phyloP scores from a whole-genome alignment of 345 rosid species.

The Murraya paniculata region DNA sequence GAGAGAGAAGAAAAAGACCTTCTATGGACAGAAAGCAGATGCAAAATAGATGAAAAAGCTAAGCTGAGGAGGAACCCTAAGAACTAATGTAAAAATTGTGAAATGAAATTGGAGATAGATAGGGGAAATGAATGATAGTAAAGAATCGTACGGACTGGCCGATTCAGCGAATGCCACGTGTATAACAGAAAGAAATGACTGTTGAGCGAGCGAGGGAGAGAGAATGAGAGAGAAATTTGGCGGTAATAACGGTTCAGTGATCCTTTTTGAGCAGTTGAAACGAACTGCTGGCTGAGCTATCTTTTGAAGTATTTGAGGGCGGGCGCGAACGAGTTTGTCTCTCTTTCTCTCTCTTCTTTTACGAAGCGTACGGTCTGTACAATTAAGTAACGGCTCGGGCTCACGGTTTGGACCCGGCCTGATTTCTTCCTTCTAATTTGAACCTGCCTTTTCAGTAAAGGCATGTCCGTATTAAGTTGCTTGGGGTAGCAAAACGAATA shows the following conservation, averaged over 20 bases:
- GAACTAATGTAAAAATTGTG: background rate
- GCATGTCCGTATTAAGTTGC: no score
- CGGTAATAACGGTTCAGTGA: conserved; percentile 19
- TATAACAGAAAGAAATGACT: background rate
- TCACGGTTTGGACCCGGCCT: background rate
- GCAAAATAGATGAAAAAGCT: background rate
- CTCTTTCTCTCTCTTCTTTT: background rate
- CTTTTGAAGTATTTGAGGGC: background rate
- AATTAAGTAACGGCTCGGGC: background rate
- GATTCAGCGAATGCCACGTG: background rate
- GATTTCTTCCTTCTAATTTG: background rate
- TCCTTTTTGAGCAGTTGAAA: conserved; percentile 6
- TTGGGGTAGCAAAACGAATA: no score
- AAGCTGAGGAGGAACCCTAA: background rate
- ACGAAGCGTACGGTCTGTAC: background rate
- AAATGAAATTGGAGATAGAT: background rate
- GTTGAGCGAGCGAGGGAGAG: conserved; percentile 1
- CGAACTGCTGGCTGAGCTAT: background rate
- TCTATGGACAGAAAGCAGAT: background rate
- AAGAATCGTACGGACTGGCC: background rate
- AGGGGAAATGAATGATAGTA: background rate
- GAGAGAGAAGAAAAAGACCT: background rate
- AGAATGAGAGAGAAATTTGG: conserved; percentile 34
- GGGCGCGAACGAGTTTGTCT: background rate
- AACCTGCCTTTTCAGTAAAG: no score